Base-by-base conservation (phyloP, 2,329 filamentous ascomycete genomes). In the Colletotrichum sublineola region DNA sequence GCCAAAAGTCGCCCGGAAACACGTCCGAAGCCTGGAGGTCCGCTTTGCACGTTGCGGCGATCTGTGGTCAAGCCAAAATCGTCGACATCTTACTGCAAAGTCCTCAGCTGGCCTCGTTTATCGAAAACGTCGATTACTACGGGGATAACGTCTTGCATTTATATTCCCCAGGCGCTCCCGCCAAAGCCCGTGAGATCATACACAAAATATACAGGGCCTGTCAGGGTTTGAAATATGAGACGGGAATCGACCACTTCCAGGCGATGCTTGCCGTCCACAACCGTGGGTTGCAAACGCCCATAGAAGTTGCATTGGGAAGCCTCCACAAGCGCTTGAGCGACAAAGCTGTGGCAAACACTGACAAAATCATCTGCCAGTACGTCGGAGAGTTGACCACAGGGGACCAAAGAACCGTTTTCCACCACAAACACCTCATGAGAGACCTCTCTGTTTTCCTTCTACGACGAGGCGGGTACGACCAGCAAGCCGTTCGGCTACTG, bases 71-170 rank as follows among this genome's bases (percentile, higher is more conserved):
- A 4, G 12, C 48, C 5, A 66, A 73, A 2, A 44, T 68, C 14
- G 44, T 77, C 1, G 75, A 75, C 1, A 44, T 74, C 36, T 57
- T 78, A 12, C 55, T 77, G 1, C 71, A 74, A 24, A 70, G 74
- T 12, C 67, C 60, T 18, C 72, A 67, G 3, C 44, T 77, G 11
- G 63, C 64, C 12, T 65, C 74, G 11, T 73, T 75, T 36, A 56
- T 78, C 7, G 67, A 66, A 1, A 66, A 71, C 5, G 53, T 64
- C 7, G 76, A 78, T 61, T 75, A 71, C 20, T 56, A 70, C 4
- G 72, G 75, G 7, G 31, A 68, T 3, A 76, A 73, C 15, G 63
- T 68, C 5, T 52, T 78, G 31, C 71, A 71, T 12, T 38, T 38
- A 15, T 11, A 63, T 12, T 24, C 14, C 9, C n/a, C 7, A 14